phyloP scores from a whole-genome alignment of 208 protist species.

The Trypanosoma mega region DNA sequence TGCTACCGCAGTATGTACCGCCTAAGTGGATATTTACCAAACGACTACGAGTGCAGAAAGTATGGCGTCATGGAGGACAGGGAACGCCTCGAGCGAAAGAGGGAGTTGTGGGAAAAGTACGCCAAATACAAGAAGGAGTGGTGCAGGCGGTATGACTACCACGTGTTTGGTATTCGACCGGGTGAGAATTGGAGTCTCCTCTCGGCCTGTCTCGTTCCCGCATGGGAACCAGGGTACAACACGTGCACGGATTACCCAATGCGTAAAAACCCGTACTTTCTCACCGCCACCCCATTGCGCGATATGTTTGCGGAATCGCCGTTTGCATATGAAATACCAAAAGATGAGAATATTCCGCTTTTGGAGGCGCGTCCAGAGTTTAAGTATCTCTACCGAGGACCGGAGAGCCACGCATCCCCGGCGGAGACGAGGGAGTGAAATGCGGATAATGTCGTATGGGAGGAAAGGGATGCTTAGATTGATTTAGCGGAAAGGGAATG shows the following conservation, averaged over 20 bases:
- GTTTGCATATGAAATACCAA: constrained; percentile 47
- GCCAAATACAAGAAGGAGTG: constrained; percentile 89
- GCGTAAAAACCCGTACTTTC: constrained; percentile 90
- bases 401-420: constrained; percentile 28
- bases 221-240: constrained; percentile 56
- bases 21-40: constrained; percentile 75
- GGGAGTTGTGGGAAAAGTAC: constrained; percentile 82
- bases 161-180: constrained; percentile 87
- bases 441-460: background rate
- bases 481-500: background rate
- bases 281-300: constrained; percentile 72
- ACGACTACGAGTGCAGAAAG: constrained; percentile 87
- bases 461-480: background rate
- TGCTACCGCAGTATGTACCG: constrained; percentile 81
- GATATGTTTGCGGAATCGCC: constrained; percentile 55
- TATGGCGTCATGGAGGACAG: constrained; percentile 84
- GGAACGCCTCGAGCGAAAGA: constrained; percentile 75
- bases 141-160: constrained; percentile 89
- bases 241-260: constrained; percentile 78
- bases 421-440: constrained; percentile 15
- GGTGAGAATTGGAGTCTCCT: constrained; percentile 81
- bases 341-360: constrained; percentile 56
- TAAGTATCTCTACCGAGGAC: constrained; percentile 76
- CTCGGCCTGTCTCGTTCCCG: constrained; percentile 78
- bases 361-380: constrained; percentile 69